Conservation (phyloP, 768 basidiomycete species). For the Boletus huronensis region DNA sequence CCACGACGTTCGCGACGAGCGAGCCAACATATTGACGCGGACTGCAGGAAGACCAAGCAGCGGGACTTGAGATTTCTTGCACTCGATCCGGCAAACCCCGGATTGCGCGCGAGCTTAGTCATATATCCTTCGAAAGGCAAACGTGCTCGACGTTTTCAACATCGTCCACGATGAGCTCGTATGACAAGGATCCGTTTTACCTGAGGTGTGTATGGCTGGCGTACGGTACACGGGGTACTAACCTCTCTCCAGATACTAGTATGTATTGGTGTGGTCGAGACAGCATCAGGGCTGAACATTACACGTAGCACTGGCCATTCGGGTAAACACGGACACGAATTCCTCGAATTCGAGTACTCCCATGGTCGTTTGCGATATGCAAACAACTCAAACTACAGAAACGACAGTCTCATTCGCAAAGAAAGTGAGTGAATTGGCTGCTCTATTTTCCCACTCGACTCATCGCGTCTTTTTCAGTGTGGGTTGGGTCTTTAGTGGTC, state of each 20-base stretch:
- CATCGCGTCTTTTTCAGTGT: conserved; percentile 57
- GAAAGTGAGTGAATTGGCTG: conserved; percentile 68
- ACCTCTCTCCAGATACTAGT: conserved; percentile 47
- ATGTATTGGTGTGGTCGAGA: conserved; percentile 19
- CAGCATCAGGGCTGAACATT: neutral
- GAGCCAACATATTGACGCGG: conserved; percentile 30
- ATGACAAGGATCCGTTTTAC: conserved; percentile 77
- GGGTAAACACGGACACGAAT: conserved; percentile 96
- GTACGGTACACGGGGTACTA: conserved; percentile 8
- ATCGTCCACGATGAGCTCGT: conserved; percentile 21
- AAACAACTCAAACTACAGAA: conserved; percentile 98
- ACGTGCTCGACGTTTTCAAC: conserved; percentile 10
- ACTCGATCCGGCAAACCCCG: conserved; percentile 19
- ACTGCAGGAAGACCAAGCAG: neutral
- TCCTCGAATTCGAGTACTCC: conserved; percentile 97
- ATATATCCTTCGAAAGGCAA: neutral
- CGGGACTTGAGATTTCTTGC: neutral
- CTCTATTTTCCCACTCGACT: neutral
- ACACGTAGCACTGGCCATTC: conserved; percentile 77
- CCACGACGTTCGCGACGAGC: conserved; percentile 17
- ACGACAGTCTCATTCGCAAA: conserved; percentile 97
- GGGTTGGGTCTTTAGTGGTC: conserved; percentile 86
- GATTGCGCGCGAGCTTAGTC: neutral
- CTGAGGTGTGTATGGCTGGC: conserved; percentile 48
- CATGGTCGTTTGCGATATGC: conserved; percentile 96